Conservation (phyloP, 2,329 filamentous ascomycete species). For the Aspergillus jensenii region DNA sequence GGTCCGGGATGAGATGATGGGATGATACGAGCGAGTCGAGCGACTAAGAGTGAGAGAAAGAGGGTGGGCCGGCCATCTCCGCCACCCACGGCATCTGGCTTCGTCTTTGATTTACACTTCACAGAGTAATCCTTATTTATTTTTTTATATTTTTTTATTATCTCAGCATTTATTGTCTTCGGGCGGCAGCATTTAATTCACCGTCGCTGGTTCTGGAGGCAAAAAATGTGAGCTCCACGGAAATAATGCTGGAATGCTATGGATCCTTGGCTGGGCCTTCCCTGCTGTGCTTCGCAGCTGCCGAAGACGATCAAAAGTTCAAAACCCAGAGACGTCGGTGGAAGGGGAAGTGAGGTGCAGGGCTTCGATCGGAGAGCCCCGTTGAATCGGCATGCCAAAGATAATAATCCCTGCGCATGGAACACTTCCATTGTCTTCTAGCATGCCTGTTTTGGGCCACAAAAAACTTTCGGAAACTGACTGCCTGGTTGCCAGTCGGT, state of each 20-base stretch:
- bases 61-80: background rate
- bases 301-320: background rate
- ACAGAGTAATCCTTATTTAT: background rate
- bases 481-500: background rate
- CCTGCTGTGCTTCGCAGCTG: background rate
- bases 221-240: background rate
- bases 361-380: conserved; percentile 5
- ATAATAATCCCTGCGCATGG: conserved; percentile 1
- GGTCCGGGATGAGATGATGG: background rate
- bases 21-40: background rate
- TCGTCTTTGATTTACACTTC: background rate
- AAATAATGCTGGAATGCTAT: background rate
- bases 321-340: background rate
- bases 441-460: conserved; percentile 1
- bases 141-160: background rate
- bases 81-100: background rate
- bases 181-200: conserved; percentile 6
- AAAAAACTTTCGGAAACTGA: background rate
- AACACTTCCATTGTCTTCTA: conserved; percentile 9
- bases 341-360: background rate
- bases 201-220: background rate
- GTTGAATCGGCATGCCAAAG: background rate
- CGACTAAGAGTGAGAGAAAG: background rate
- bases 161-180: background rate
- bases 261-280: background rate